Percentiles rank a stretch among this genome's conserved stretches.
These are phyloP conservation scores for Chalciporus sp. DNA, from an alignment of 1,284 basidiomycete genomes.

Conservation along the genomic window DNA sequence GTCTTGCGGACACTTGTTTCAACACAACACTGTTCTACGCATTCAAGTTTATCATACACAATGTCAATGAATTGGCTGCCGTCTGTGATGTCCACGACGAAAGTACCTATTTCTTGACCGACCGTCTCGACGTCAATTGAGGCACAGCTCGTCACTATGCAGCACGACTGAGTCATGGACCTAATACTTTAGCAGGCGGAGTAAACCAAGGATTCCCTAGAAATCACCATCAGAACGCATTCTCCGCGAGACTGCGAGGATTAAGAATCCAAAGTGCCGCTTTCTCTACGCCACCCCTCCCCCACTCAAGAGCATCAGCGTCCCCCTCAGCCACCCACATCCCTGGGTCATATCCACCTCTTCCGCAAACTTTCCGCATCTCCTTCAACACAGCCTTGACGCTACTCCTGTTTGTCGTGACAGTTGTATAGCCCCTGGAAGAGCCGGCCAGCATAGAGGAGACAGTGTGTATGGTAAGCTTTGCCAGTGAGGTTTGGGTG, in stretches of 20 bases:
- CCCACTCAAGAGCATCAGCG: conserved; percentile 5
- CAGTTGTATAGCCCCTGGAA: conserved; percentile 72
- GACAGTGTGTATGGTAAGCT: conserved; percentile 56
- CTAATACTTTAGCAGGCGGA: not conserved
- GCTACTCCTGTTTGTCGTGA: conserved; percentile 79
- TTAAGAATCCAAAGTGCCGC: conserved; percentile 75
- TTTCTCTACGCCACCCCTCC: conserved; percentile 12
- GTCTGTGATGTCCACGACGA: too few species aligned
- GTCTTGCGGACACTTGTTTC: too few species aligned
- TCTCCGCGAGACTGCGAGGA: conserved; percentile 74
- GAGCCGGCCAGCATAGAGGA: conserved; percentile 72
- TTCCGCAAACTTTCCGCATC: conserved; percentile 12
- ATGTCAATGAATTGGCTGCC: too few species aligned
- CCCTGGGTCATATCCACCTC: conserved; percentile 1
- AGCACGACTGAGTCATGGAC: too few species aligned
- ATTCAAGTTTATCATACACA: too few species aligned
- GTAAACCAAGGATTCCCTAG: not conserved
- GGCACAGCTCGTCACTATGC: too few species aligned
- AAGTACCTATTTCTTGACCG: too few species aligned
- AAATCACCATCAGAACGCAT: conserved; percentile 45
- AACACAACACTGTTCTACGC: too few species aligned
- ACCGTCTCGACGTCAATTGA: too few species aligned
- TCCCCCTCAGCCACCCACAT: conserved; percentile 5
- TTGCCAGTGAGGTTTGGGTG: conserved; percentile 51
- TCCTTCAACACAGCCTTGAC: conserved; percentile 72